Percentiles rank a stretch among this genome's conserved stretches.
Evolutionary conservation across 2,329 filamentous ascomycete species (phyloP).

Genomic region (Seiridium cupressi): DNA sequence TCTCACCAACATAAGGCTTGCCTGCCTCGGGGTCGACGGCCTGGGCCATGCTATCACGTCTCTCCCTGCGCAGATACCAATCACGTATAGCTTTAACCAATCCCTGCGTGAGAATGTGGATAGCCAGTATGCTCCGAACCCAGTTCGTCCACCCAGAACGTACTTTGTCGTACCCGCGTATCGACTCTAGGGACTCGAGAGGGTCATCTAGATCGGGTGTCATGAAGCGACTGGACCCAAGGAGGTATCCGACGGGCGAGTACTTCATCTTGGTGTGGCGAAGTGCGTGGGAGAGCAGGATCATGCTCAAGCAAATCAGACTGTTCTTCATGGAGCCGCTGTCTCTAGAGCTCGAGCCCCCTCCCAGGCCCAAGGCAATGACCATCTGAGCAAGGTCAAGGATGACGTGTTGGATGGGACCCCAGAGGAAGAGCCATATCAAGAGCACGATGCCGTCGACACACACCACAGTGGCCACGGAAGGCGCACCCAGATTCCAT

Average conservation of each 20-base stretch:
- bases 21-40: slow-evolving; percentile 63
- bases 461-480: slow-evolving; percentile 77
- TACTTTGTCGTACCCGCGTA: slow-evolving; percentile 52
- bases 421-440: slow-evolving; percentile 85
- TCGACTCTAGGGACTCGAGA: slow-evolving; percentile 39
- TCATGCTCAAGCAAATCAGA: slow-evolving; percentile 68
- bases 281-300: slow-evolving; percentile 54
- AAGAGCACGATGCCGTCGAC: slow-evolving; percentile 82
- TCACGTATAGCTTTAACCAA: slow-evolving; percentile 69
- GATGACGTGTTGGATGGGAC: slow-evolving; percentile 81
- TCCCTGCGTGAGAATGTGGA: slow-evolving; percentile 74
- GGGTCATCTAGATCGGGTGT: slow-evolving; percentile 44
- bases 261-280: slow-evolving; percentile 49
- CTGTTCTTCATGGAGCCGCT: slow-evolving; percentile 68
- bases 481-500: slow-evolving; percentile 80
- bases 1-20: slow-evolving; percentile 40
- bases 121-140: slow-evolving; percentile 67
- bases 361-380: slow-evolving; percentile 86
- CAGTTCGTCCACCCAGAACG: slow-evolving; percentile 56
- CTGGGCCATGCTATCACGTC: slow-evolving; percentile 47
- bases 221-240: slow-evolving; percentile 46
- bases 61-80: slow-evolving; percentile 63
- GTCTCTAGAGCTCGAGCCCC: slow-evolving; percentile 68
- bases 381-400: slow-evolving; percentile 90
- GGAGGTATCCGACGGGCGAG: slow-evolving; percentile 42